phyloP scores from a whole-genome alignment of 257 asterid species.

The Voacanga thouarsii region DNA sequence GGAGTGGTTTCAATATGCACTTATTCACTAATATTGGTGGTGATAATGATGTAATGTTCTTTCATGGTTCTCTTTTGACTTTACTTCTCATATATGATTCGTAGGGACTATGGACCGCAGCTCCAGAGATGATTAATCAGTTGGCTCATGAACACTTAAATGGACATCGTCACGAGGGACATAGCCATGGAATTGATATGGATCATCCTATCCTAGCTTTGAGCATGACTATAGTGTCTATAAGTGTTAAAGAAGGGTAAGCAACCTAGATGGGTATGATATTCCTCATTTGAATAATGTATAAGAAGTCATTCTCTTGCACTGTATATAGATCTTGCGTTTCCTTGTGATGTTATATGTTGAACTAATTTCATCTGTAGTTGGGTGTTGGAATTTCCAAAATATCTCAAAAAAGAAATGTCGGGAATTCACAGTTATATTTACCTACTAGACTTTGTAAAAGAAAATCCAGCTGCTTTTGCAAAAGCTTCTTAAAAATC shows the following conservation, averaged over 20 bases:
- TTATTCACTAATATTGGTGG: neutral
- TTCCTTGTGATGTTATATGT: neutral
- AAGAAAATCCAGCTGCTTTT: neutral
- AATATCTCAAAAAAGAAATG: neutral
- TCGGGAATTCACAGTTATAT: too few species aligned
- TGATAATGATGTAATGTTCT: neutral
- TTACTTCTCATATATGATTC: neutral
- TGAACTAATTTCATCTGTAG: neutral
- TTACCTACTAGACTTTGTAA: neutral
- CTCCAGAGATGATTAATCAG: constrained; percentile 62
- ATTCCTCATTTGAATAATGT: neutral
- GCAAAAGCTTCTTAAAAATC: neutral
- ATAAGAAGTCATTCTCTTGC: neutral
- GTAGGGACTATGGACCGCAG: constrained; percentile 62
- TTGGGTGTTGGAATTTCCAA: neutral
- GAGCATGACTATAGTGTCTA: constrained; percentile 72
- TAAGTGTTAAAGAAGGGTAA: constrained; percentile 95
- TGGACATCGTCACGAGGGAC: constrained; percentile 52
- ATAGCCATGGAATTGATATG: constrained; percentile 86
- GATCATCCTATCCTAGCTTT: constrained; percentile 86
- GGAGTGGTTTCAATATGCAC: neutral
- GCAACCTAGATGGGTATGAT: neutral
- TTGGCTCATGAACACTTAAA: constrained; percentile 43
- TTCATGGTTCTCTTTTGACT: neutral
- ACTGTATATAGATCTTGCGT: neutral